These are phyloP conservation scores for Metschnikowia lunata DNA, from an alignment of 805 yeast genomes.

Conservation along the genomic window DNA sequence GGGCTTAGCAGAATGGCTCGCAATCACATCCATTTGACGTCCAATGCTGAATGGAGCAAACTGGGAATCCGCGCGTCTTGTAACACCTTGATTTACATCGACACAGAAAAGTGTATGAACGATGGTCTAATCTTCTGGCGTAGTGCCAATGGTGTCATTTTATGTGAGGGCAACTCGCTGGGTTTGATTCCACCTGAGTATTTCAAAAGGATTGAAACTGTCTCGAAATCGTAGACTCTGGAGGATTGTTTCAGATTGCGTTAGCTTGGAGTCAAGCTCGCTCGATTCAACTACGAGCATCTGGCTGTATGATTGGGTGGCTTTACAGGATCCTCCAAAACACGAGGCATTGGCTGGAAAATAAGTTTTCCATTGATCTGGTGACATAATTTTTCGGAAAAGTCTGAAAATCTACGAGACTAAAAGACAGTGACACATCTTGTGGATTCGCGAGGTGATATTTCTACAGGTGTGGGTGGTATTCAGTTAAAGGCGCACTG, in stretches of 20 bases:
- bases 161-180: constrained; percentile 55
- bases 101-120: constrained; percentile 44
- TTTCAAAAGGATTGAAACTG: constrained; percentile 31
- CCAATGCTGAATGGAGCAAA: constrained; percentile 43
- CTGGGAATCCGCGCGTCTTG: constrained; percentile 71
- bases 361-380: too few relatives aligned
- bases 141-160: constrained; percentile 71
- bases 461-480: too few relatives aligned
- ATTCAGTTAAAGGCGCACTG: too few relatives aligned
- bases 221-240: not conserved
- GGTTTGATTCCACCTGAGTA: constrained; percentile 48
- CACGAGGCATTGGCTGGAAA: too few relatives aligned
- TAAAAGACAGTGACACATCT: too few relatives aligned
- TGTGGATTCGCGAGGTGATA: too few relatives aligned
- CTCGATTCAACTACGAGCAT: too few relatives aligned
- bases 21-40: constrained; percentile 83
- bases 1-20: constrained; percentile 69
- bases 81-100: constrained; percentile 58
- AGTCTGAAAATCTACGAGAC: too few relatives aligned
- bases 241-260: not conserved
- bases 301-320: not conserved
- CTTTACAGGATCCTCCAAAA: too few relatives aligned
- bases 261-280: too few relatives aligned
- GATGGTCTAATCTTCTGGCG: constrained; percentile 48
- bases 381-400: too few relatives aligned